Conservation (phyloP, 768 basidiomycete genomes). For the Leccinum fibrillosum region DNA sequence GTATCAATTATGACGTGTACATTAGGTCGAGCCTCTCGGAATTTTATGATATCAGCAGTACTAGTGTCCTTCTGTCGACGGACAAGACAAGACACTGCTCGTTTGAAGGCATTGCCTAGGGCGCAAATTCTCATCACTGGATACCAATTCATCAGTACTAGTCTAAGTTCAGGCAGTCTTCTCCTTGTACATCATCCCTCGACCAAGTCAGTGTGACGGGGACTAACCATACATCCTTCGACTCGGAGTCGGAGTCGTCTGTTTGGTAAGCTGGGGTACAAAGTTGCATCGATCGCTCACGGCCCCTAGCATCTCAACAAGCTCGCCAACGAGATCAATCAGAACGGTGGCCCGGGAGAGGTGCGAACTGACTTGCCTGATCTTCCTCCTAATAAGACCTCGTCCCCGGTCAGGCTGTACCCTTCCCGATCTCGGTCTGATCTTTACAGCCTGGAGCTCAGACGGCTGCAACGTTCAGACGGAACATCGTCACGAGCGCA, state of each 20-base stretch:
- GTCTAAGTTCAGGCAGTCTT: too few species aligned
- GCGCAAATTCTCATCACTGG: too few species aligned
- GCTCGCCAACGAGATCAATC: slow-evolving; percentile 52
- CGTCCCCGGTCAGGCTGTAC: slow-evolving; percentile 41
- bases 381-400: background rate
- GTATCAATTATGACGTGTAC: too few species aligned
- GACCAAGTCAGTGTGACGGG: too few species aligned
- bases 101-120: too few species aligned
- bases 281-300: slow-evolving; percentile 62
- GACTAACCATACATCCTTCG: slow-evolving; percentile 1
- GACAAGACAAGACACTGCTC: too few species aligned
- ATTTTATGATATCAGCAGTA: too few species aligned
- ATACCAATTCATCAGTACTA: too few species aligned
- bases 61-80: too few species aligned
- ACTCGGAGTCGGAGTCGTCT: slow-evolving; percentile 56
- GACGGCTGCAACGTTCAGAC: slow-evolving; percentile 51
- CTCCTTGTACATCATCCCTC: too few species aligned
- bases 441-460: slow-evolving; percentile 60
- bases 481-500: slow-evolving; percentile 56
- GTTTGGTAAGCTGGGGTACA: slow-evolving; percentile 62
- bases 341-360: slow-evolving; percentile 46
- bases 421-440: slow-evolving; percentile 49
- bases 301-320: slow-evolving; percentile 49
- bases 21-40: too few species aligned
- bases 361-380: slow-evolving; percentile 30